phyloP scores from a whole-genome alignment of 2,329 filamentous ascomycete genomes.

The Aaosphaeria pasadenensis region DNA sequence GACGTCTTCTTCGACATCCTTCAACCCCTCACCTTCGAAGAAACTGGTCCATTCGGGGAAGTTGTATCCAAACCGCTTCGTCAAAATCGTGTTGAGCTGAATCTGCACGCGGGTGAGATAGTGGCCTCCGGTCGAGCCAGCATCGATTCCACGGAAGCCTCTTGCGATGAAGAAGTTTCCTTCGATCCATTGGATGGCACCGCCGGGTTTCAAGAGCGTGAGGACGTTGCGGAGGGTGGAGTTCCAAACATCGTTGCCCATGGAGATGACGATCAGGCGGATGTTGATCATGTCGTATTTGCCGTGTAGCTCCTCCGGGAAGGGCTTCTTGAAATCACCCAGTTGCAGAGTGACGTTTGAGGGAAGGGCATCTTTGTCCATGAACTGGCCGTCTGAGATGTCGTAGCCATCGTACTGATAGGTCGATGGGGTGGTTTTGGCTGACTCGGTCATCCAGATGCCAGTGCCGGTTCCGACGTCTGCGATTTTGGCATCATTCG shows the following conservation, averaged over 20 bases:
- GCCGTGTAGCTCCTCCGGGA: slow-evolving; percentile 20
- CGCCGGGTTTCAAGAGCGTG: slow-evolving; percentile 26
- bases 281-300: slow-evolving; percentile 29
- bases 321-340: slow-evolving; percentile 25
- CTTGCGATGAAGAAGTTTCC: slow-evolving; percentile 22
- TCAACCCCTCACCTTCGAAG: slow-evolving; percentile 15
- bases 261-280: slow-evolving; percentile 25
- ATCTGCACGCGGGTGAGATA: slow-evolving; percentile 16
- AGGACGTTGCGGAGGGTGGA: slow-evolving; percentile 18
- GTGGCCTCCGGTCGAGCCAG: slow-evolving; percentile 11
- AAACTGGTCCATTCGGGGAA: slow-evolving; percentile 17
- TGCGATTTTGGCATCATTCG: slow-evolving; percentile 21
- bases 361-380: slow-evolving; percentile 11
- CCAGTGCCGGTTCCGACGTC: slow-evolving; percentile 30
- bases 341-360: slow-evolving; percentile 18
- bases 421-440: slow-evolving; percentile 13
- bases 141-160: slow-evolving; percentile 14
- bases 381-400: slow-evolving; percentile 23
- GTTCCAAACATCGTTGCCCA: slow-evolving; percentile 22
- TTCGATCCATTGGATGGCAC: slow-evolving; percentile 28
- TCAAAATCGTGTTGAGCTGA: slow-evolving; percentile 18
- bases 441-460: slow-evolving; percentile 26
- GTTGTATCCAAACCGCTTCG: slow-evolving; percentile 19
- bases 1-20: slow-evolving; percentile 20
- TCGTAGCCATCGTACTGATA: slow-evolving; percentile 26